These are phyloP conservation scores for Musa acuminata DNA, from an alignment of 176 grass and related monocot species.

Conservation along the genomic window DNA sequence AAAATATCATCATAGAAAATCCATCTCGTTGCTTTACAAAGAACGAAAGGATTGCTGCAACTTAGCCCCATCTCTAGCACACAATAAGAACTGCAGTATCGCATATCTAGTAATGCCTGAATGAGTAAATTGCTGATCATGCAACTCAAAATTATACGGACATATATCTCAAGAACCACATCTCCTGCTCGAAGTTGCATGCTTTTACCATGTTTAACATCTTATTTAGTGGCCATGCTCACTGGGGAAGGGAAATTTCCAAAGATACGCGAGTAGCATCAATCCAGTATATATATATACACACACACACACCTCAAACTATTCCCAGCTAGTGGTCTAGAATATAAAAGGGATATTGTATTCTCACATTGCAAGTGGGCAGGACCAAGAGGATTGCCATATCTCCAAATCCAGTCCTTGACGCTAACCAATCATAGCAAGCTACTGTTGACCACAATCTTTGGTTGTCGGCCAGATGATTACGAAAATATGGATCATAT, in stretches of 20 bases:
- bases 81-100: no score
- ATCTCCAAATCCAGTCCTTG: neutral
- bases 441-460: slow-evolving; percentile 1
- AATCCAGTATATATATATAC: neutral
- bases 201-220: no score
- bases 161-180: no score
- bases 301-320: neutral
- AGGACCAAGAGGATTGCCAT: neutral
- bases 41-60: no score
- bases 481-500: no score
- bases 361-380: neutral
- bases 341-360: neutral
- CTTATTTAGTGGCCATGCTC: neutral
- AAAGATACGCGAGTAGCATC: neutral
- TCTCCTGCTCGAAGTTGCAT: no score
- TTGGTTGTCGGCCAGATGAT: neutral
- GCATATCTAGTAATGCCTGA: no score
- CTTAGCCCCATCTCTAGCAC: no score
- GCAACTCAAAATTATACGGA: no score
- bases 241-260: neutral
- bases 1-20: no score
- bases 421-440: neutral
- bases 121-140: no score
- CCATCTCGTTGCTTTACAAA: no score
- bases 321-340: neutral